Evolutionary conservation across 1,284 basidiomycete genomes (phyloP).

Genomic region (Schizophyllum amplum): DNA sequence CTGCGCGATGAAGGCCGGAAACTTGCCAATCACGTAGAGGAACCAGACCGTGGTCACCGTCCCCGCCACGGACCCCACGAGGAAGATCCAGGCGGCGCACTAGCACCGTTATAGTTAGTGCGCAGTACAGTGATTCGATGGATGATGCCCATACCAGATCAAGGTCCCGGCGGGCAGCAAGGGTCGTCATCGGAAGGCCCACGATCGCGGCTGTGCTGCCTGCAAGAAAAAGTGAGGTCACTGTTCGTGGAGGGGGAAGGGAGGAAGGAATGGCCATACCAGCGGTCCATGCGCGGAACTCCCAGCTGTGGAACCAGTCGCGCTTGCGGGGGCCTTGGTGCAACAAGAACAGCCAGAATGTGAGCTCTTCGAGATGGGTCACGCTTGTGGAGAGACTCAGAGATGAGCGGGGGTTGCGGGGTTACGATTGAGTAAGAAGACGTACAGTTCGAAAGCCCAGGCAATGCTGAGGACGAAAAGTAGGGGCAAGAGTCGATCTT

Average conservation of each 20-base stretch:
- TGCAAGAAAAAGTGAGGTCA: constrained; percentile 19
- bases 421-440: constrained; percentile 9
- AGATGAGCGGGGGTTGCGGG: constrained; percentile 1
- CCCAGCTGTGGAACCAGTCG: constrained; percentile 64
- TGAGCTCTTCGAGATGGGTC: constrained; percentile 75
- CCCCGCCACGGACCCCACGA: constrained; percentile 56
- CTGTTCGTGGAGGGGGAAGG: background rate
- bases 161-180: constrained; percentile 46
- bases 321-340: constrained; percentile 60
- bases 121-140: constrained; percentile 2
- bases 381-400: too few species aligned
- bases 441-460: constrained; percentile 68
- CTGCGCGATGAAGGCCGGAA: constrained; percentile 57
- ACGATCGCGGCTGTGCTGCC: constrained; percentile 54
- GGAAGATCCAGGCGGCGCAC: constrained; percentile 63
- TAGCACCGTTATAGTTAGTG: constrained; percentile 17
- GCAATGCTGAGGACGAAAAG: constrained; percentile 58
- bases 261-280: constrained; percentile 34
- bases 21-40: constrained; percentile 55
- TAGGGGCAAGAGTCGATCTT: constrained; percentile 52
- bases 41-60: constrained; percentile 58
- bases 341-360: constrained; percentile 71
- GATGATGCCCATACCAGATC: constrained; percentile 36
- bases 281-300: constrained; percentile 53
- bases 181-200: constrained; percentile 59